Percentiles rank a stretch among this genome's conserved stretches.
These are phyloP conservation scores for Acephala macrosclerotiorum DNA, from an alignment of 2,329 filamentous ascomycete species.

Conservation along the genomic window DNA sequence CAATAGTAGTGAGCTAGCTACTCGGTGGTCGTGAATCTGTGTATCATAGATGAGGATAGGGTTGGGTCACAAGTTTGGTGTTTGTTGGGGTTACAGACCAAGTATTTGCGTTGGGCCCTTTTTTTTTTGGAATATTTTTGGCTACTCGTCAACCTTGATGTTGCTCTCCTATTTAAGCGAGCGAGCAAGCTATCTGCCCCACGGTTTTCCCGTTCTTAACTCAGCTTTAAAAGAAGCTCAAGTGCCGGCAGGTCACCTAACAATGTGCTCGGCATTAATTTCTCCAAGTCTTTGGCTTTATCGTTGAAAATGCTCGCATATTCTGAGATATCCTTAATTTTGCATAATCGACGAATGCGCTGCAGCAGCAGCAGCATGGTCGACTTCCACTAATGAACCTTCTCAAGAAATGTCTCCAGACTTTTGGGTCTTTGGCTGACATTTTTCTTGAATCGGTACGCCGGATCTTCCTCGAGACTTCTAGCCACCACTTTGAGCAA, in stretches of 20 bases:
- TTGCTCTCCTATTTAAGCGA: constrained; percentile 4
- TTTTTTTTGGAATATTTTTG: background rate
- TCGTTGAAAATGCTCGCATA: too few relatives aligned
- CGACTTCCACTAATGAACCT: too few relatives aligned
- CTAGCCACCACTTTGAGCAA: too few relatives aligned
- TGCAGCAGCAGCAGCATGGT: too few relatives aligned
- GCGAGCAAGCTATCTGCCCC: background rate
- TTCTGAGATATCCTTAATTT: too few relatives aligned
- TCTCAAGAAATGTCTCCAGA: too few relatives aligned
- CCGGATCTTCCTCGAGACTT: too few relatives aligned
- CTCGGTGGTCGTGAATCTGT: background rate
- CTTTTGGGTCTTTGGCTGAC: too few relatives aligned
- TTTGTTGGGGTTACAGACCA: background rate
- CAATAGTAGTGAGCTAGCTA: constrained; percentile 2
- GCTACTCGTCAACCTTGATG: background rate
- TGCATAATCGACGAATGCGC: too few relatives aligned
- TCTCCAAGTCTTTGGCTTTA: too few relatives aligned
- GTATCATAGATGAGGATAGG: background rate
- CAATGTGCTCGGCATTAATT: too few relatives aligned
- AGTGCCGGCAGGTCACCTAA: background rate
- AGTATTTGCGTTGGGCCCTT: background rate
- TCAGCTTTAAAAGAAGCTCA: background rate
- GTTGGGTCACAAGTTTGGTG: background rate
- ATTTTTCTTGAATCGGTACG: too few relatives aligned
- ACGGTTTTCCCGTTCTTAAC: background rate